A percentile compares a stretch with the other conserved stretches of the same genome.
These are phyloP conservation scores for Cucumis sativus DNA, from an alignment of 306 rosid genomes.

Conservation along the genomic window DNA sequence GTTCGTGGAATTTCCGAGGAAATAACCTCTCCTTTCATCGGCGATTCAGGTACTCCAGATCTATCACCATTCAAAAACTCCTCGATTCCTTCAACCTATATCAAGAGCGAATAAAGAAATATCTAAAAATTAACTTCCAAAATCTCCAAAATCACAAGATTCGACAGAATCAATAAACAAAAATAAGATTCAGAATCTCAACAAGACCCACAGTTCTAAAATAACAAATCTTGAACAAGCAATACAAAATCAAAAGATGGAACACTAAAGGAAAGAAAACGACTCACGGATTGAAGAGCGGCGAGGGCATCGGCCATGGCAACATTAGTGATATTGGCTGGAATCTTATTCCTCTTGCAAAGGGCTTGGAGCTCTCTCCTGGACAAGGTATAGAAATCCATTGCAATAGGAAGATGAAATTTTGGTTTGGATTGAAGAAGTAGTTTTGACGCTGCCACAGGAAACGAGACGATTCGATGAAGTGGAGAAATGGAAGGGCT, in stretches of 20 bases:
- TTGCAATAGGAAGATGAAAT: conserved; percentile 6
- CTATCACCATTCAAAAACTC: conserved; percentile 30
- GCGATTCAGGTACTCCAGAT: conserved; percentile 14
- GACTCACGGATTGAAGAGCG: conserved; percentile 41
- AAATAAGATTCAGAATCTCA: not conserved
- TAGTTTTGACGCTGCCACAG: not conserved
- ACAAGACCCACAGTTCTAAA: not conserved
- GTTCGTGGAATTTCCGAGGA: conserved; percentile 25
- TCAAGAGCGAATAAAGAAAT: not conserved
- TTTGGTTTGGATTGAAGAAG: not conserved
- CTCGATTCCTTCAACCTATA: conserved; percentile 77
- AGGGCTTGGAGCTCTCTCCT: conserved; percentile 74
- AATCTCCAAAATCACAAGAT: not conserved
- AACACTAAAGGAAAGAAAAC: not conserved
- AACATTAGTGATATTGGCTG: conserved; percentile 64
- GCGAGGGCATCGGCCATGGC: conserved; percentile 81
- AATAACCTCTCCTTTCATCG: conserved; percentile 13
- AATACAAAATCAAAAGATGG: not conserved
- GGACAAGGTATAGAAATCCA: conserved; percentile 71
- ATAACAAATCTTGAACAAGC: not conserved
- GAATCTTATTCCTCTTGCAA: conserved; percentile 90
- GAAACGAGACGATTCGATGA: not conserved
- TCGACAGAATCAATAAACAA: not conserved
- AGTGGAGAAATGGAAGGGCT: not conserved
- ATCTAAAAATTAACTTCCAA: not conserved